These are phyloP conservation scores for Malassezia brasiliensis DNA, from an alignment of 1,284 basidiomycete genomes.

Conservation along the genomic window DNA sequence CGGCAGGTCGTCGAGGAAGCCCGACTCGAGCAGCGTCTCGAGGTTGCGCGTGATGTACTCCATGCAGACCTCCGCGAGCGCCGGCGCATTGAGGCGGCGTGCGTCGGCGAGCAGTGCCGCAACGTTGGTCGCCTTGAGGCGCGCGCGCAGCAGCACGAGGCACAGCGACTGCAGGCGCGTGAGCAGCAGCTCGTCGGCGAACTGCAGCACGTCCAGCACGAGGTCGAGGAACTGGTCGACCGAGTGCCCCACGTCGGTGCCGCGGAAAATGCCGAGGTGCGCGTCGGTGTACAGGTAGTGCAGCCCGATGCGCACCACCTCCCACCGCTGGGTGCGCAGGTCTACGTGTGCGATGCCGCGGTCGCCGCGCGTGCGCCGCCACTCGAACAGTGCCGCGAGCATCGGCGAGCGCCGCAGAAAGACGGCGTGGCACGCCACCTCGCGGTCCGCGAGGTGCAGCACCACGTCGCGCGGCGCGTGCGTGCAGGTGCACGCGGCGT, in stretches of 20 bases:
- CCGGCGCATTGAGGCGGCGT: constrained; percentile 63
- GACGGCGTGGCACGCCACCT: constrained; percentile 63
- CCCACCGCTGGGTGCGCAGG: constrained; percentile 66
- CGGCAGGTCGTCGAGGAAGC: constrained; percentile 65
- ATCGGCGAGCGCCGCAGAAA: constrained; percentile 74
- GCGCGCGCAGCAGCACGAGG: constrained; percentile 53
- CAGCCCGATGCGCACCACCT: constrained; percentile 66
- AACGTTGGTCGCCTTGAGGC: constrained; percentile 67
- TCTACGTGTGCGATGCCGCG: constrained; percentile 58
- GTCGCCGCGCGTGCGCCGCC: constrained; percentile 66
- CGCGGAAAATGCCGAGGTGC: constrained; percentile 59
- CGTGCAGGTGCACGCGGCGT: constrained; percentile 5
- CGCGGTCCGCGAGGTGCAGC: constrained; percentile 63
- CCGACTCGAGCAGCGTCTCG: constrained; percentile 75
- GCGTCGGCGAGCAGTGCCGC: constrained; percentile 74
- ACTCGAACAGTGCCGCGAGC: constrained; percentile 74
- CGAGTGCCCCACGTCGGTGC: constrained; percentile 46
- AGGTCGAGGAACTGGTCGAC: constrained; percentile 75
- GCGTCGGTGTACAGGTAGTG: constrained; percentile 69
- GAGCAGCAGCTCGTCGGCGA: constrained; percentile 77
- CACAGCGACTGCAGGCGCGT: constrained; percentile 75
- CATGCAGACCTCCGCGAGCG: constrained; percentile 65
- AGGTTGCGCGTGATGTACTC: constrained; percentile 72
- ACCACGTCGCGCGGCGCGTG: constrained; percentile 56
- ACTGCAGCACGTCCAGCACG: constrained; percentile 74